Evolutionary conservation across 2,329 filamentous ascomycete species (phyloP).

Genomic region (Talaromyces atroroseus): DNA sequence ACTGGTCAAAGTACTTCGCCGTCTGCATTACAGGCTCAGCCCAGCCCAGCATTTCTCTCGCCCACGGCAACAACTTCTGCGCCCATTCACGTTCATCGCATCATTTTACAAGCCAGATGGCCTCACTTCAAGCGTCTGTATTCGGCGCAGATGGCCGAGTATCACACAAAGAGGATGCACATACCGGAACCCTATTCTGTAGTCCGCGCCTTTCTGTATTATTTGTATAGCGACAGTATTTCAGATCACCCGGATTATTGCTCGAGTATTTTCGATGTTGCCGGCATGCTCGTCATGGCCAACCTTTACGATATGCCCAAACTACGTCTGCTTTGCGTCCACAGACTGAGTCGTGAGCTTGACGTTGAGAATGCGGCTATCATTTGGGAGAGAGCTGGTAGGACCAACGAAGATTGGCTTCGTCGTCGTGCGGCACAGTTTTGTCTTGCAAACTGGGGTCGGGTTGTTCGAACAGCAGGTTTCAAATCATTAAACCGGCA

Average conservation of each 20-base stretch:
- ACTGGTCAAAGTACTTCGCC: constrained; percentile 34
- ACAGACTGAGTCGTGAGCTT: constrained; percentile 81
- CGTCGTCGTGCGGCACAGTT: constrained; percentile 81
- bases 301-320: constrained; percentile 98
- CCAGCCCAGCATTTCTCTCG: constrained; percentile 27
- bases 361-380: constrained; percentile 93
- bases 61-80: constrained; percentile 55
- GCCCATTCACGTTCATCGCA: constrained; percentile 89
- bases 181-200: constrained; percentile 94
- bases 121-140: constrained; percentile 92
- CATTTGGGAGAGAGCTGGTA: constrained; percentile 89
- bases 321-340: constrained; percentile 82
- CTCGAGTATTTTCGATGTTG: constrained; percentile 70
- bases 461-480: constrained; percentile 80
- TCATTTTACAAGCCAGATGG: constrained; percentile 93
- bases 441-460: constrained; percentile 90
- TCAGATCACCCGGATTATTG: constrained; percentile 54
- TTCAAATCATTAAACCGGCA: constrained; percentile 75
- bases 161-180: constrained; percentile 95
- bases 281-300: constrained; percentile 91
- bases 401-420: constrained; percentile 90
- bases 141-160: constrained; percentile 92
- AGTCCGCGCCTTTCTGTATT: constrained; percentile 91
- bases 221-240: constrained; percentile 94
- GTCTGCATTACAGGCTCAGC: constrained; percentile 19